Conservation (phyloP, 169 alveolate genomes). For the Ichthyophthirius multifiliis region DNA sequence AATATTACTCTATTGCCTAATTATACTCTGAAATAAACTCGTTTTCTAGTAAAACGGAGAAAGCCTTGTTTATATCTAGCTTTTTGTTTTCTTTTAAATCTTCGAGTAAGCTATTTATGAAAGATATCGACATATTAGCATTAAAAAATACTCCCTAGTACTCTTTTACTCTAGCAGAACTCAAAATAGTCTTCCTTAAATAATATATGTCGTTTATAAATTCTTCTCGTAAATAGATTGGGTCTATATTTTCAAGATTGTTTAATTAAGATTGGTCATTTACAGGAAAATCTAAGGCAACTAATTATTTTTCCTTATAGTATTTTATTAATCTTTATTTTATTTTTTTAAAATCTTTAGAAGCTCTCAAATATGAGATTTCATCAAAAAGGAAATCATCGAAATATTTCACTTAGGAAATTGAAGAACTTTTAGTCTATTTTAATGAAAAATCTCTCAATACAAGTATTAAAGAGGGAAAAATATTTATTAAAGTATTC, state of each 20-base stretch:
- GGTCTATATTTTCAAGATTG: neutral
- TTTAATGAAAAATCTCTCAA: neutral
- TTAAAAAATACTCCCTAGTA: neutral
- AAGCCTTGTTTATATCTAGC: constrained; percentile 2
- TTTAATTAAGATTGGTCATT: neutral
- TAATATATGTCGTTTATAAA: neutral
- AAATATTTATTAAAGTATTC: neutral
- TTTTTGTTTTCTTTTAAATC: neutral
- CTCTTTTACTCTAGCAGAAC: neutral
- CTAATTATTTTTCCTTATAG: neutral
- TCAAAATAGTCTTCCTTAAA: neutral
- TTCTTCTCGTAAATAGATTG: neutral
- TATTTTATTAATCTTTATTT: neutral
- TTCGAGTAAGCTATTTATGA: neutral
- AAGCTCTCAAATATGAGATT: neutral
- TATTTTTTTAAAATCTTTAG: neutral
- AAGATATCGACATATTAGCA: neutral
- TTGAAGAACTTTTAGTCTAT: neutral
- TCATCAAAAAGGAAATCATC: constrained; percentile 5
- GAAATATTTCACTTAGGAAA: neutral
- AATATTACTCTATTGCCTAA: neutral
- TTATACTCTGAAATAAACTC: neutral
- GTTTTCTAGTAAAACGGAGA: neutral
- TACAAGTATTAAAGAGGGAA: neutral
- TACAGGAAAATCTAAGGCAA: neutral